phyloP scores from a whole-genome alignment of 176 grass and related monocot genomes.

The Poa pratensis region DNA sequence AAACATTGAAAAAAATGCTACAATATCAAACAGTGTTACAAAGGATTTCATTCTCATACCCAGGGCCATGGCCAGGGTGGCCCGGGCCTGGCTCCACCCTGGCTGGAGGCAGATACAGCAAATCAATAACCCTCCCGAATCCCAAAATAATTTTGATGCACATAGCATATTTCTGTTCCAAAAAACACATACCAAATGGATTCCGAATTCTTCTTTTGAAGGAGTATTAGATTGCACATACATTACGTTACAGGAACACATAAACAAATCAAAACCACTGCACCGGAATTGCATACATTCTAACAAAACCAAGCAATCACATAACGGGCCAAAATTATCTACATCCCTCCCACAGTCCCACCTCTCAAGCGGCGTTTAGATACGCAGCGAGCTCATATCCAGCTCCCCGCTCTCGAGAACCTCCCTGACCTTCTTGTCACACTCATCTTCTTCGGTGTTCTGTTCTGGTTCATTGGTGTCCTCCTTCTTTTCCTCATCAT shows the following conservation, averaged over 20 bases:
- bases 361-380: constrained; percentile 30
- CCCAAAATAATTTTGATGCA: not conserved
- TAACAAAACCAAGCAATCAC: constrained; percentile 19
- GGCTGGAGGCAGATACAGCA: not conserved
- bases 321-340: constrained; percentile 40
- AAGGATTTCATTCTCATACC: too few relatives aligned
- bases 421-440: constrained; percentile 56
- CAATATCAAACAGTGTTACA: too few relatives aligned
- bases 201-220: constrained; percentile 22
- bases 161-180: not conserved
- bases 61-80: too few relatives aligned
- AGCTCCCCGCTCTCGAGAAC: constrained; percentile 50
- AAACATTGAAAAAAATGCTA: too few relatives aligned
- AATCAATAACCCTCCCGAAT: not conserved
- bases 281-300: constrained; percentile 39
- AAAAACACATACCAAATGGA: constrained; percentile 32
- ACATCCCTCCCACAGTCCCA: not conserved
- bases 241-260: constrained; percentile 39
- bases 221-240: constrained; percentile 25
- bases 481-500: constrained; percentile 44
- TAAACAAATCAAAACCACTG: constrained; percentile 11
- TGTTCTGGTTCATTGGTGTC: constrained; percentile 30
- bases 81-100: too few relatives aligned
- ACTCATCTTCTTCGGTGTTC: constrained; percentile 56
- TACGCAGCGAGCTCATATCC: constrained; percentile 41